Evolutionary conservation across 257 asterid species (phyloP).

Genomic region (Nicotiana tabacum): DNA sequence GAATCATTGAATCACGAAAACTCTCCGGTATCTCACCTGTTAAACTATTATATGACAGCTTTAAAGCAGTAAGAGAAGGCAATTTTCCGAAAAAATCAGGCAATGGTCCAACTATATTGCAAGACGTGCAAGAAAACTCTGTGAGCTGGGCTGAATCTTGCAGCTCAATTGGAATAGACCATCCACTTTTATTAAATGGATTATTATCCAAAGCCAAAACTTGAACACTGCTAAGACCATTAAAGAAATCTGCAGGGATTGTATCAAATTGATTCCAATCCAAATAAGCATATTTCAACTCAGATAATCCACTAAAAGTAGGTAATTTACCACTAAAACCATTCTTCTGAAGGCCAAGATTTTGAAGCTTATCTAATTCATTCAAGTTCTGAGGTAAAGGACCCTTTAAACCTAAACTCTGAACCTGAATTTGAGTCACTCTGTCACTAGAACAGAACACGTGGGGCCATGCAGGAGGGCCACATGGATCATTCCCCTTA

Average conservation of each 20-base stretch:
- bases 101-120: slow-evolving; percentile 59
- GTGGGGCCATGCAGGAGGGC: slow-evolving; percentile 79
- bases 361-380: slow-evolving; percentile 44
- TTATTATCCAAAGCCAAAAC: slow-evolving; percentile 69
- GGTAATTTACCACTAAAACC: slow-evolving; percentile 55
- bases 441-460: slow-evolving; percentile 59
- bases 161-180: slow-evolving; percentile 55
- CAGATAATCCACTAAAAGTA: slow-evolving; percentile 60
- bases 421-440: slow-evolving; percentile 84
- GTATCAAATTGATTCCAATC: slow-evolving; percentile 57
- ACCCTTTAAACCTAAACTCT: slow-evolving; percentile 59
- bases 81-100: slow-evolving; percentile 70
- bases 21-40: slow-evolving; percentile 47
- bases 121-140: slow-evolving; percentile 63
- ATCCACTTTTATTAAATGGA: slow-evolving; percentile 66
- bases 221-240: slow-evolving; percentile 44
- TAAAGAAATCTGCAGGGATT: slow-evolving; percentile 64
- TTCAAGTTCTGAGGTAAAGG: slow-evolving; percentile 63
- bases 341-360: slow-evolving; percentile 73
- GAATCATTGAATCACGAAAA: slow-evolving; percentile 54
- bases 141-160: slow-evolving; percentile 52
- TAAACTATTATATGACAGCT: slow-evolving; percentile 49
- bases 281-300: slow-evolving; percentile 54
- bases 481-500: slow-evolving; percentile 66
- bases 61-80: slow-evolving; percentile 44